phyloP scores from a whole-genome alignment of 306 rosid genomes.

The Vigna unguiculata region DNA sequence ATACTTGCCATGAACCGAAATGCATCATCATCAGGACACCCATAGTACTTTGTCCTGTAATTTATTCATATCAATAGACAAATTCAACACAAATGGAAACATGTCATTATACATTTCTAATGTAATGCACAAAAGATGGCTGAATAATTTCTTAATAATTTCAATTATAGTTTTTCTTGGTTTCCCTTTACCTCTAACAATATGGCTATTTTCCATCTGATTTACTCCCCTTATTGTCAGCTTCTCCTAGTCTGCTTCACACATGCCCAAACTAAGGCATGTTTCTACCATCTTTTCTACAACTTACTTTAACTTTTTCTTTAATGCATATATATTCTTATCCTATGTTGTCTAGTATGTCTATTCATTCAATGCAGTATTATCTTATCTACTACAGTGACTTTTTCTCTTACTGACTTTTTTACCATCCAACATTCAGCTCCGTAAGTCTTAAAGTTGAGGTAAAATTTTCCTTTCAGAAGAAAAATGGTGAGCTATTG shows the following conservation, averaged over 20 bases:
- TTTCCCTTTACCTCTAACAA: background rate
- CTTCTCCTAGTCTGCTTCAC: background rate
- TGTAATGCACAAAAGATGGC: slow-evolving; percentile 20
- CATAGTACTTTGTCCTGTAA: slow-evolving; percentile 75
- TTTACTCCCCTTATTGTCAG: background rate
- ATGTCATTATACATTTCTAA: slow-evolving; percentile 3
- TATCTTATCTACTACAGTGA: background rate
- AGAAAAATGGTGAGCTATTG: background rate
- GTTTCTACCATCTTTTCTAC: background rate
- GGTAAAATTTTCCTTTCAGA: background rate
- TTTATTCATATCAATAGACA: slow-evolving; percentile 47
- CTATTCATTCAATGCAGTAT: background rate
- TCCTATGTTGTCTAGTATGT: background rate
- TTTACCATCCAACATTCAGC: background rate
- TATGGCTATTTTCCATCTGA: background rate
- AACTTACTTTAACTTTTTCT: background rate
- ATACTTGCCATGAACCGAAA: slow-evolving; percentile 84
- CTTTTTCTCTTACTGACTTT: background rate
- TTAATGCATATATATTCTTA: background rate
- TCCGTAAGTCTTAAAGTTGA: background rate
- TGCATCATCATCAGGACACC: slow-evolving; percentile 90
- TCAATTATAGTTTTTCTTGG: background rate
- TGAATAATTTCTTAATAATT: slow-evolving; percentile 2
- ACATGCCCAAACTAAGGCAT: background rate
- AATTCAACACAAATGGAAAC: slow-evolving; percentile 25